Conservation (phyloP, 257 asterid species). For the Plantago elongata region DNA sequence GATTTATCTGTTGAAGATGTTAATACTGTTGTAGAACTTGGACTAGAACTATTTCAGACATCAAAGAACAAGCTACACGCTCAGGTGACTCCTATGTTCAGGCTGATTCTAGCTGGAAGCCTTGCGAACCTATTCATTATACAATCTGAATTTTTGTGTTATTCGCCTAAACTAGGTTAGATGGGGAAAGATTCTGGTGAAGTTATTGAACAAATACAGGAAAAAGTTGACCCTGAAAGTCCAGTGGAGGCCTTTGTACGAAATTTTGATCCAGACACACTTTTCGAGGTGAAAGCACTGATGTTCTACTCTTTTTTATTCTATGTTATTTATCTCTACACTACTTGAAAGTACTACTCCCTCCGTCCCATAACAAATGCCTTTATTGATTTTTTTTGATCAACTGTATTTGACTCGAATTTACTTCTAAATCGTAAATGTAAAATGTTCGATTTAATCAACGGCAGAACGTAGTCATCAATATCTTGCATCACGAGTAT, state of each 20-base stretch:
- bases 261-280: slow-evolving; percentile 73
- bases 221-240: slow-evolving; percentile 65
- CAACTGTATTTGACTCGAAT: too few relatives aligned
- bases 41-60: slow-evolving; percentile 61
- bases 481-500: not conserved
- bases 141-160: slow-evolving; percentile 26
- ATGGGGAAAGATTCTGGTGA: slow-evolving; percentile 93
- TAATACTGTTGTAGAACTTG: slow-evolving; percentile 51
- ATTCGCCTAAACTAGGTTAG: slow-evolving; percentile 64
- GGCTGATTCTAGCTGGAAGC: slow-evolving; percentile 15
- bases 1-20: slow-evolving; percentile 79
- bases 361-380: too few relatives aligned
- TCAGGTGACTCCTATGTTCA: slow-evolving; percentile 50
- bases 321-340: not conserved
- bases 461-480: too few relatives aligned
- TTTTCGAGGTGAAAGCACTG: slow-evolving; percentile 62
- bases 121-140: slow-evolving; percentile 13
- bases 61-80: slow-evolving; percentile 73
- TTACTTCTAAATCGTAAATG: too few relatives aligned
- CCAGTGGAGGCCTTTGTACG: slow-evolving; percentile 88
- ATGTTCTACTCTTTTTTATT: slow-evolving; percentile 4
- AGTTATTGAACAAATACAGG: slow-evolving; percentile 71
- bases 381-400: too few relatives aligned
- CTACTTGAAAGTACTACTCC: too few relatives aligned
- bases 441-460: too few relatives aligned